A percentile compares a stretch with the other conserved stretches of the same genome.
These are phyloP conservation scores for Barbarea vulgaris DNA, from an alignment of 345 rosid genomes.

Conservation along the genomic window DNA sequence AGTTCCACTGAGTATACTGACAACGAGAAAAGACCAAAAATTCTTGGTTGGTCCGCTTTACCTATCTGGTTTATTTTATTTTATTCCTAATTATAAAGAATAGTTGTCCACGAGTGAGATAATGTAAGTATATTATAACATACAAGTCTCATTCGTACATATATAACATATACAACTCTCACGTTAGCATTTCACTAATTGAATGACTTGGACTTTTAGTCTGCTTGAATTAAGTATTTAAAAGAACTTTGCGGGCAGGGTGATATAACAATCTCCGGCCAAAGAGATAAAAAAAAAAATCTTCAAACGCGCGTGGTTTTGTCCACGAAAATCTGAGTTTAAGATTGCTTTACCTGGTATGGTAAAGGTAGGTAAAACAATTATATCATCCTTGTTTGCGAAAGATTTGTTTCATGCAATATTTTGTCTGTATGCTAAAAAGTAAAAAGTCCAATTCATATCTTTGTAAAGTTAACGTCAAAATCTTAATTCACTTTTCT, in stretches of 20 bases:
- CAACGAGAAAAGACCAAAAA: conserved; percentile 41
- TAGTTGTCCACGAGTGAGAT: conserved; percentile 39
- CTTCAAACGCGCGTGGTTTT: neutral
- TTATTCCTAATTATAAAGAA: conserved; percentile 13
- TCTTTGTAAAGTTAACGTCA: conserved; percentile 14
- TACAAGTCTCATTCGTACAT: conserved; percentile 5
- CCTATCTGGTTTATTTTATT: conserved; percentile 12
- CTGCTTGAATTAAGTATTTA: neutral
- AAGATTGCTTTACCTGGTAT: neutral
- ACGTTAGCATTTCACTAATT: neutral
- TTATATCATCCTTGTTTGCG: neutral
- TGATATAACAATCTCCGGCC: neutral
- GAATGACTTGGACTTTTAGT: neutral
- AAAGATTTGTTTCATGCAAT: conserved; percentile 15
- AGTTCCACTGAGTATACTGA: conserved; percentile 35
- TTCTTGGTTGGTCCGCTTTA: conserved; percentile 40
- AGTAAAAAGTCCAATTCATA: neutral
- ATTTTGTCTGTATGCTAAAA: neutral
- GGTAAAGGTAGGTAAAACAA: neutral
- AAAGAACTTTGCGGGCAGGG: neutral
- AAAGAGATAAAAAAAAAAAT: neutral
- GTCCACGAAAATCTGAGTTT: neutral
- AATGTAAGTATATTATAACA: conserved; percentile 12
- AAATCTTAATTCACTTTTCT: neutral
- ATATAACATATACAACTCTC: conserved; percentile 14